Evolutionary conservation across 129 eudicot species (phyloP), one percentile per base, ranked within the genome.

Genomic region (Heracleum sosnowskyi): DNA sequence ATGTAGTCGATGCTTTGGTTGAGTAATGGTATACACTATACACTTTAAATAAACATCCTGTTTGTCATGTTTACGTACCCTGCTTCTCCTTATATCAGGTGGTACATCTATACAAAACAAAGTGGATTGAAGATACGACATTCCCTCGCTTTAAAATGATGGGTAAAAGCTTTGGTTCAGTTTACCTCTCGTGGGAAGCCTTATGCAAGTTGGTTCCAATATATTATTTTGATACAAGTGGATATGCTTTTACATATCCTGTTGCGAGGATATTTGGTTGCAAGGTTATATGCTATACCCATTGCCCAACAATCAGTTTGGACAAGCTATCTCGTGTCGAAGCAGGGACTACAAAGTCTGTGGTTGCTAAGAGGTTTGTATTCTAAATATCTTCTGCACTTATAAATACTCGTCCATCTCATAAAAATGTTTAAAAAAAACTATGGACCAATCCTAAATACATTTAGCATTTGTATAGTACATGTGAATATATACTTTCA

Each of bases 121-220:
- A 88, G 85, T 95, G 99, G 99, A 84, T 92, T 63, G 95, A 95
- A 81, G 97, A 92, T 80, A 85, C 81, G 72, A 95, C 91, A 7
- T 95, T 88, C 82, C 97, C 97, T 77, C 96, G 95, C 42, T 95
- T 95, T 81, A 92, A 97, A 17, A 92, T 92, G 97, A 90, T 95
- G 39, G 94, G 99, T 80, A 97, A 92, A 82, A 92, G 99, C 82
- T 79, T 95, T 73, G 99, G 99, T 64, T 95, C 99, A 29, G 84
- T 95, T 31, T 90, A 86, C 77, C 92, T 95, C 31, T 77, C 97
- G 20, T 90, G 91, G 91, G 97, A 95, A 83, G 99, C 99, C 76
- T 86, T 95, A 77, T 86, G 86, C 91, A 86, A 91, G 55, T 89
- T 86, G 57, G 87, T 89, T 70, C 99, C 97, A 18, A 22, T 76